Evolutionary conservation across 495 filamentous ascomycete genomes (phyloP).

Genomic region (Corynascus novoguineensis): DNA sequence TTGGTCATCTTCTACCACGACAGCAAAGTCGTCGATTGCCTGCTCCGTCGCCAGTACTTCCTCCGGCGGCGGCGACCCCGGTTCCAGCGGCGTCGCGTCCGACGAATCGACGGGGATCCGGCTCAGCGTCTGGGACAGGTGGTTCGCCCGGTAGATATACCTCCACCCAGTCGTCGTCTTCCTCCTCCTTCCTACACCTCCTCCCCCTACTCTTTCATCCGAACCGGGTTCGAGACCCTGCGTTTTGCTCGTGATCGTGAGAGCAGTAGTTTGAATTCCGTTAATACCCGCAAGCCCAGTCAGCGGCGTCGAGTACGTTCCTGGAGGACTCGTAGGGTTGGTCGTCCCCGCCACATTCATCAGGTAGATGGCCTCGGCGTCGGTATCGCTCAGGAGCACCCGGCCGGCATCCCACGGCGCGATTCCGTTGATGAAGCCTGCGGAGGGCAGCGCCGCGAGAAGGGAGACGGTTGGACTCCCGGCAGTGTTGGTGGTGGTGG

Average conservation of each 20-base stretch:
- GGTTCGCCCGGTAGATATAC: constrained; percentile 40
- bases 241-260: too few species aligned
- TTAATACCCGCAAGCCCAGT: constrained; percentile 35
- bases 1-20: background rate
- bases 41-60: constrained; percentile 7
- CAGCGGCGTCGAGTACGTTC: constrained; percentile 7
- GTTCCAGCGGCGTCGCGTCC: too few species aligned
- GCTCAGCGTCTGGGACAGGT: background rate
- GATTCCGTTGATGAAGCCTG: constrained; percentile 39
- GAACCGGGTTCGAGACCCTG: too few species aligned
- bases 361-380: constrained; percentile 7
- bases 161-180: too few species aligned
- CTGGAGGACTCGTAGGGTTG: too few species aligned
- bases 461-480: constrained; percentile 4
- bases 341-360: constrained; percentile 17
- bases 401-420: constrained; percentile 16
- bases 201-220: too few species aligned
- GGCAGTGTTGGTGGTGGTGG: background rate
- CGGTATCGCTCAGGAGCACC: constrained; percentile 30
- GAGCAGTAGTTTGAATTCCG: constrained; percentile 28
- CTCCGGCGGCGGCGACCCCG: constrained; percentile 7
- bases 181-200: too few species aligned
- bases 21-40: constrained; percentile 4
- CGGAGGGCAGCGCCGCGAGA: constrained; percentile 37
- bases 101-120: constrained; percentile 18